phyloP scores from a whole-genome alignment of 1,139 yeast genomes.

The Lodderomyces pseudojiufengensis region DNA sequence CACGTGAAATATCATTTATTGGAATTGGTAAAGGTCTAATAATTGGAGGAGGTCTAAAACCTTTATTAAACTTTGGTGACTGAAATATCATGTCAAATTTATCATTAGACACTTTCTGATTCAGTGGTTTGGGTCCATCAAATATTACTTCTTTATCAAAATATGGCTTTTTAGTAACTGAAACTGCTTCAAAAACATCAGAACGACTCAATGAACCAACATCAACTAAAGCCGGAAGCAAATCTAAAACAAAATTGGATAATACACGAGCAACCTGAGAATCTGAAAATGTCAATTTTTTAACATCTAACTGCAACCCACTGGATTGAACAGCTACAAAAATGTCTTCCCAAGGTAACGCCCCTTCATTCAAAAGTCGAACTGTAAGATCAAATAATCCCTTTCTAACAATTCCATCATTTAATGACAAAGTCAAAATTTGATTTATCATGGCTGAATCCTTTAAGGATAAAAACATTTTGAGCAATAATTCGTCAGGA shows the following conservation, averaged over 20 bases:
- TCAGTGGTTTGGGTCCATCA: background rate
- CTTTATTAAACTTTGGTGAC: too few species aligned
- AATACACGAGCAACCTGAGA: constrained; percentile 29
- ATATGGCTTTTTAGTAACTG: background rate
- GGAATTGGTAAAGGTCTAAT: too few species aligned
- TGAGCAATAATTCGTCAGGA: constrained; percentile 21
- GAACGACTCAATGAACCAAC: constrained; percentile 3
- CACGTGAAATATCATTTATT: too few species aligned
- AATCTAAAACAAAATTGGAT: constrained; percentile 23
- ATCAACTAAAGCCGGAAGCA: constrained; percentile 23
- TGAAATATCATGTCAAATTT: too few species aligned
- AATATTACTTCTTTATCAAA: background rate
- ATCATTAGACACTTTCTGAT: too few species aligned
- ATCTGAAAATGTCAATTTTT: constrained; percentile 25
- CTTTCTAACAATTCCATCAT: constrained; percentile 28
- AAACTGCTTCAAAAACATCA: background rate
- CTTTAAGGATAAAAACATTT: constrained; percentile 26
- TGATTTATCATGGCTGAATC: constrained; percentile 29
- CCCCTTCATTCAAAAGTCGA: constrained; percentile 26
- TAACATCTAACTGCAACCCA: constrained; percentile 30
- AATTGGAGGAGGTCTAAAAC: too few species aligned
- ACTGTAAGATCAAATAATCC: constrained; percentile 24
- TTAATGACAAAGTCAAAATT: constrained; percentile 25
- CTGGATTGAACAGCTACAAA: constrained; percentile 30
- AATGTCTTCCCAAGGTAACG: constrained; percentile 32